Evolutionary conservation across 208 protist species (phyloP).

Genomic region (Acanthamoeba quina): DNA sequence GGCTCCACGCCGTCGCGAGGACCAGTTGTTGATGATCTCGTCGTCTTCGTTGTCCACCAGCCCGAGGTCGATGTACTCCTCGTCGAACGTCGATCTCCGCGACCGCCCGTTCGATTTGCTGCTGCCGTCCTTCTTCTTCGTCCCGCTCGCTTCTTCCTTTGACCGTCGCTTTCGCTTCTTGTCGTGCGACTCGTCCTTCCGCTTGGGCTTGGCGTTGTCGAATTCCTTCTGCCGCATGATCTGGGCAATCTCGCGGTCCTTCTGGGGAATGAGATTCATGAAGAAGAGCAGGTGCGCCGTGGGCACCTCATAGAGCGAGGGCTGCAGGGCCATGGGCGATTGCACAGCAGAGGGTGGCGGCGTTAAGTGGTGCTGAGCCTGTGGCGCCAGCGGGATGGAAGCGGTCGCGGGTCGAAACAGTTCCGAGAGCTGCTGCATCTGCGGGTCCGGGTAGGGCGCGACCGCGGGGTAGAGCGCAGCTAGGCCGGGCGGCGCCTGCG

Average conservation of each 20-base stretch:
- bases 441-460: background rate
- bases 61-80: constrained; percentile 37
- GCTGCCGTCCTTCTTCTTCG: background rate
- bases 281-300: constrained; percentile 61
- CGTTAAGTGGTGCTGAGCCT: background rate
- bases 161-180: constrained; percentile 42
- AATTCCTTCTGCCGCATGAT: constrained; percentile 40
- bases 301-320: constrained; percentile 39
- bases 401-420: background rate
- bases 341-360: background rate
- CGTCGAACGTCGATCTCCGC: background rate
- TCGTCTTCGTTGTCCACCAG: constrained; percentile 37
- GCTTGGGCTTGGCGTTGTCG: constrained; percentile 8
- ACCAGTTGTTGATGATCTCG: constrained; percentile 46
- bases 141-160: background rate
- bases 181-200: constrained; percentile 18
- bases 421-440: background rate
- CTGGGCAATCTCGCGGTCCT: constrained; percentile 48
- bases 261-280: constrained; percentile 63
- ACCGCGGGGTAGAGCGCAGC: background rate
- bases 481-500: background rate
- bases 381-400: background rate
- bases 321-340: background rate
- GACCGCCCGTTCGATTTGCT: background rate
- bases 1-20: background rate